phyloP scores from a whole-genome alignment of 371 early-diverging fungal genomes.

The Rhizopus delemar region DNA sequence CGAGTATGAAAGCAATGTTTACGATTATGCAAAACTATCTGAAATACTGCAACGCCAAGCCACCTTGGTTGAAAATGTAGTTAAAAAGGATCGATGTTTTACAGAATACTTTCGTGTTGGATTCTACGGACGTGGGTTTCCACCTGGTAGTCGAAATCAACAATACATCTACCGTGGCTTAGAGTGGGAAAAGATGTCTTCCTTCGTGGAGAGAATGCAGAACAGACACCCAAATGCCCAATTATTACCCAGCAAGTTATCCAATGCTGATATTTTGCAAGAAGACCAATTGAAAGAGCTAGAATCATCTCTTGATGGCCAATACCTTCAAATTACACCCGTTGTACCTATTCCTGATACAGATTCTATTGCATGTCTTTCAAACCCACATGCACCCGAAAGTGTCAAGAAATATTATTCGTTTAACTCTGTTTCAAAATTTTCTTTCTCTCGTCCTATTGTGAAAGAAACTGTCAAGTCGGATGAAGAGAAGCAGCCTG shows the following conservation, averaged over 20 bases:
- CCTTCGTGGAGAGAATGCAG: constrained; percentile 75
- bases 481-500: constrained; percentile 35
- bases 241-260: constrained; percentile 50
- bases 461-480: constrained; percentile 11
- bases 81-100: constrained; percentile 64
- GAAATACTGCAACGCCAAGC: constrained; percentile 64
- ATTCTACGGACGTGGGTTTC: constrained; percentile 73
- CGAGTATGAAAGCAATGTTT: constrained; percentile 58
- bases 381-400: constrained; percentile 47
- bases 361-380: constrained; percentile 25
- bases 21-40: constrained; percentile 61
- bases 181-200: constrained; percentile 76
- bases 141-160: constrained; percentile 56
- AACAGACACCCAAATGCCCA: constrained; percentile 67
- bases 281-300: constrained; percentile 57
- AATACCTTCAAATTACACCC: constrained; percentile 72
- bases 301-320: constrained; percentile 53
- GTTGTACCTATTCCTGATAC: constrained; percentile 65
- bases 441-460: constrained; percentile 68
- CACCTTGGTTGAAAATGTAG: constrained; percentile 57
- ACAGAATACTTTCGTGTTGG: constrained; percentile 79
- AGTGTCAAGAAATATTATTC: constrained; percentile 61
- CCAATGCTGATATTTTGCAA: constrained; percentile 24
- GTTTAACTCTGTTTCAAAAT: constrained; percentile 65
- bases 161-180: constrained; percentile 74